Evolutionary conservation across 2,329 filamentous ascomycete species (phyloP), one percentile per base, ranked within the genome.

Genomic region (Ploettnerulaceae sp.): DNA sequence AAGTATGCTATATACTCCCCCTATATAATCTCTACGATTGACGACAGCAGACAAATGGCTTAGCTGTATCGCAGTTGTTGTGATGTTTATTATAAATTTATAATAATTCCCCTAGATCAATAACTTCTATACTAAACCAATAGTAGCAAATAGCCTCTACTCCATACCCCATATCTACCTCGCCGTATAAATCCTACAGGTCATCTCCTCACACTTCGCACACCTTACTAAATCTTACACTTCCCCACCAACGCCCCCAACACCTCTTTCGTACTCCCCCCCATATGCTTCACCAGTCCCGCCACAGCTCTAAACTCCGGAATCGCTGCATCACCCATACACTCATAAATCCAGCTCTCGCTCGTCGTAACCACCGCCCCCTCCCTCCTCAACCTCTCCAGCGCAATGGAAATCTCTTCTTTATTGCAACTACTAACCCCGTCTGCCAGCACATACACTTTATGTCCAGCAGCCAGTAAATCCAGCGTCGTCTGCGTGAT

Each of bases 401-500:
- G 70, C 36, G 91, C 91, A 55, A 97, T 70, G 1, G 76, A 76
- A 6, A 95, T 77, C 70, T 97, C 91, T 62, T 86, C 81, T 14
- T 72, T 70, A 69, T 96, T 95, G 65, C 86, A 89, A 68, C 85
- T 91, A 62, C 85, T 90, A 32, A 97, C 90, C 24, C 81, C 91
- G 66, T 97, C 91, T 42, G 89, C 88, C 24, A 96, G 73, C 29
- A 97, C 72, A 66, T 94, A 95, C 5, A 96, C 91, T 43, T 73
- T 72, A 66, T 95, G 87, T 1, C 89, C 89, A 1, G 75, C 74
- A 17, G 73, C 71, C 33, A 93, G 70, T 38, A 95, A 70, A 69
- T 96, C 91, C 32, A 96, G 74, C 12, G 87, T 81, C 32, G 91
- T 96, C 74, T 97, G 91, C 51, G 88, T 90, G 22, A 97, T 82